Percentiles rank a stretch among this genome's conserved stretches.
Evolutionary conservation across 225 moss, liverwort and hornwort genomes (phyloP).

Genomic region (Pseudisothecium myosuroides): DNA sequence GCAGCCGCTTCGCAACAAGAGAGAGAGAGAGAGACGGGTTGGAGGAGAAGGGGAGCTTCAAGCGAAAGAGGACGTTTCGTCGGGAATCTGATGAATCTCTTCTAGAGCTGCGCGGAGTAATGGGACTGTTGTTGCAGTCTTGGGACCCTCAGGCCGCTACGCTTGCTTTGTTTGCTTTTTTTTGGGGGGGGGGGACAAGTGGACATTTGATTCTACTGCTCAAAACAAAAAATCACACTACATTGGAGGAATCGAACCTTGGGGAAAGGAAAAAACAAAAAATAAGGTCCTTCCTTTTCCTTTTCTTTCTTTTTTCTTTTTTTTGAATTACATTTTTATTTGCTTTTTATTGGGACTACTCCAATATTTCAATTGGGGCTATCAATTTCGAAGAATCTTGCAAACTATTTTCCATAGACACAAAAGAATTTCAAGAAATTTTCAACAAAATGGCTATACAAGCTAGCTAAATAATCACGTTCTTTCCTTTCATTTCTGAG

Average conservation of each 20-base stretch:
- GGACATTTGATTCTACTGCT: background rate
- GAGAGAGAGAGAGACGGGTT: background rate
- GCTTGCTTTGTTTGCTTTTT: background rate
- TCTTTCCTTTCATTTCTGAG: background rate
- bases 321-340: too few species aligned
- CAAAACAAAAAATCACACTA: background rate
- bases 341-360: accelerated
- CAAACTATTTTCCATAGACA: background rate
- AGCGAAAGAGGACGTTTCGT: background rate
- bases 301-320: background rate
- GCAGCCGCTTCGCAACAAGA: background rate
- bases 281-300: background rate
- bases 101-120: background rate
- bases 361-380: background rate
- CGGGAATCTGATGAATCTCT: background rate
- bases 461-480: background rate
- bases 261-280: background rate
- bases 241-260: background rate
- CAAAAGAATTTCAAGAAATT: background rate
- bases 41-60: background rate
- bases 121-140: background rate
- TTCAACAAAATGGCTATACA: background rate
- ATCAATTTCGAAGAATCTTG: background rate
- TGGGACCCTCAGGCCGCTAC: background rate
- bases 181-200: background rate